phyloP scores from a whole-genome alignment of 2,329 filamentous ascomycete genomes.

The Graphilbum fragrans region DNA sequence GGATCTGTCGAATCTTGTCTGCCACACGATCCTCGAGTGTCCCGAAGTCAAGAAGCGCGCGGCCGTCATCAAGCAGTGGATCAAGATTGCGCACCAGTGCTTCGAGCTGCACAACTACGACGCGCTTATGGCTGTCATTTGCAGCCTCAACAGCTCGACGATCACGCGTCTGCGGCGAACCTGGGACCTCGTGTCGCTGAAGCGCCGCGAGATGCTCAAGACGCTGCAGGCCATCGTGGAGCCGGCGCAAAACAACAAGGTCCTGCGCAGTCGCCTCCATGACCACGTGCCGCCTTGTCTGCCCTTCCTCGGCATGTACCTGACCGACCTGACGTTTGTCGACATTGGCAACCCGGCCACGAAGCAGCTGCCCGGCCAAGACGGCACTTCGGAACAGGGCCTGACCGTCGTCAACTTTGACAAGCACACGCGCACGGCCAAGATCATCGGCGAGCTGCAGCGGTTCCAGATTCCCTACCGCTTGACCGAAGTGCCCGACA shows the following conservation, averaged over 20 bases:
- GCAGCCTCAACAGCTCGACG: slow-evolving; percentile 82
- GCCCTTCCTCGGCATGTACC: slow-evolving; percentile 89
- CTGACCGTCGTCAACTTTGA: slow-evolving; percentile 92
- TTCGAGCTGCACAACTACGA: slow-evolving; percentile 92
- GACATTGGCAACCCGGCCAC: slow-evolving; percentile 86
- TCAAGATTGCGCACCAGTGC: slow-evolving; percentile 82
- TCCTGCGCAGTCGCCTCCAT: slow-evolving; percentile 70
- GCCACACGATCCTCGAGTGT: slow-evolving; percentile 79
- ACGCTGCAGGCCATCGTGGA: slow-evolving; percentile 76
- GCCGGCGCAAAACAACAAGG: slow-evolving; percentile 80
- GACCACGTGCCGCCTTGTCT: slow-evolving; percentile 84
- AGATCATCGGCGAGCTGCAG: slow-evolving; percentile 91
- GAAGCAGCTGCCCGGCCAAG: slow-evolving; percentile 52
- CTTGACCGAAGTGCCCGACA: slow-evolving; percentile 68
- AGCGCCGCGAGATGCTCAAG: slow-evolving; percentile 70
- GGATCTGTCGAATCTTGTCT: slow-evolving; percentile 82
- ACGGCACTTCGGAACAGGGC: slow-evolving; percentile 25
- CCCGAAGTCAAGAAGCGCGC: slow-evolving; percentile 91
- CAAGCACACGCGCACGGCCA: slow-evolving; percentile 88
- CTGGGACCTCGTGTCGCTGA: slow-evolving; percentile 79
- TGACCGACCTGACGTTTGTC: slow-evolving; percentile 92
- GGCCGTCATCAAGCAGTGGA: slow-evolving; percentile 89
- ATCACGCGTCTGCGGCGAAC: slow-evolving; percentile 80
- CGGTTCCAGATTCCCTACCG: slow-evolving; percentile 91
- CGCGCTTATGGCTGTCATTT: slow-evolving; percentile 92